phyloP scores from a whole-genome alignment of 495 filamentous ascomycete genomes.

The Durotheca rogersii region DNA sequence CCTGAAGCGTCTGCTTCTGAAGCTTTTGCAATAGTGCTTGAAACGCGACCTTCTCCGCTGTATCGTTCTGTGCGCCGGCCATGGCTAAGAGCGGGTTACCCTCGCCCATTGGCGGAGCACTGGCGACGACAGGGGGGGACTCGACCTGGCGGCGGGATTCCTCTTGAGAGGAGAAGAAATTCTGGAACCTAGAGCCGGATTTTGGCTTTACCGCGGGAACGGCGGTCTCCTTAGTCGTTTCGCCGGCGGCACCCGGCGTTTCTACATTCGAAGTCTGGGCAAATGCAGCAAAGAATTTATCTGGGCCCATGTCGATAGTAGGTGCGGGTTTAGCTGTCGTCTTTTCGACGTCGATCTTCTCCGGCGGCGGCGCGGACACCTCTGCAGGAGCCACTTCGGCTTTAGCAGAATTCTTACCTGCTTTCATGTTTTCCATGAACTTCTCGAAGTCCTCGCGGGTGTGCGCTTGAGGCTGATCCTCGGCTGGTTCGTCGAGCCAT shows the following conservation, averaged over 20 bases:
- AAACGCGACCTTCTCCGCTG: conserved; percentile 86
- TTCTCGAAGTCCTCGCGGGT: conserved; percentile 92
- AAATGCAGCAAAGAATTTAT: conserved; percentile 80
- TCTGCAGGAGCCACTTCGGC: conserved; percentile 25
- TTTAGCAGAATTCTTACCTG: conserved; percentile 47
- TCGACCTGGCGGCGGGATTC: conserved; percentile 60
- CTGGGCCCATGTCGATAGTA: conserved; percentile 65
- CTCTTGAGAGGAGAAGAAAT: conserved; percentile 70
- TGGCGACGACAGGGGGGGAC: conserved; percentile 42
- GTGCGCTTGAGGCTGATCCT: conserved; percentile 66
- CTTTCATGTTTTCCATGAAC: conserved; percentile 93
- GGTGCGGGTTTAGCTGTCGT: conserved; percentile 55
- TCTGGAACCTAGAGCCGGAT: conserved; percentile 74
- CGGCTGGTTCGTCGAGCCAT: conserved; percentile 78
- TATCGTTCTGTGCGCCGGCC: conserved; percentile 43
- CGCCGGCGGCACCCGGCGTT: conserved; percentile 34
- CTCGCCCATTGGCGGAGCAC: conserved; percentile 21
- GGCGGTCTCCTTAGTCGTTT: conserved; percentile 43
- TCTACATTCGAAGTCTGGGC: conserved; percentile 43
- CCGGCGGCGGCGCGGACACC: conserved; percentile 25
- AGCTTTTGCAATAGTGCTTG: conserved; percentile 86
- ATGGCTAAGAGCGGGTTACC: conserved; percentile 33
- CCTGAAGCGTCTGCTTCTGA: conserved; percentile 40
- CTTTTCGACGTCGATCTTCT: conserved; percentile 45
- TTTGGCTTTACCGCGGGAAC: conserved; percentile 43